phyloP scores from a whole-genome alignment of 305 asterid genomes.

The Solanum hybrid region DNA sequence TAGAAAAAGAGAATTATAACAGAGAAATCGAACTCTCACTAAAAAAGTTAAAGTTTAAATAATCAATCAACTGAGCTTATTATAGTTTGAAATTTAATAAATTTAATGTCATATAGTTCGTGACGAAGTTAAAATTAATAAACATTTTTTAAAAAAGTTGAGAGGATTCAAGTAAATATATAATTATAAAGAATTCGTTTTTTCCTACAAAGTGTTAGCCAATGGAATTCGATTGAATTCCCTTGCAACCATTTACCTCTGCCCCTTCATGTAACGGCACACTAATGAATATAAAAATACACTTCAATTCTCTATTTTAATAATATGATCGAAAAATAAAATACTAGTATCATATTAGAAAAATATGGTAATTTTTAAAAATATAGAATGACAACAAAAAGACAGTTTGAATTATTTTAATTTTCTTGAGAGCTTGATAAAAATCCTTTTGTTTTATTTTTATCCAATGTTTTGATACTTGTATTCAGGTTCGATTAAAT shows the following conservation, averaged over 20 bases:
- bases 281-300: neutral
- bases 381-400: neutral
- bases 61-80: too few species aligned
- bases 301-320: neutral
- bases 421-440: slow-evolving; percentile 5
- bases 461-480: too few species aligned
- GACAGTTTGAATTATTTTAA: neutral
- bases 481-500: neutral
- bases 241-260: neutral
- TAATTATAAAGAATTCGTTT: too few species aligned
- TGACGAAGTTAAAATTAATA: too few species aligned
- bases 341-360: neutral
- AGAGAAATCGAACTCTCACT: too few species aligned
- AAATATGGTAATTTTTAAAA: neutral
- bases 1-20: neutral
- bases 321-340: neutral
- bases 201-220: neutral
- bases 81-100: too few species aligned
- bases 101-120: too few species aligned
- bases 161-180: too few species aligned
- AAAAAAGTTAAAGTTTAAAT: too few species aligned
- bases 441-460: too few species aligned
- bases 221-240: neutral
- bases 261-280: neutral
- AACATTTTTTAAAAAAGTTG: neutral